phyloP scores from a whole-genome alignment of 1,284 basidiomycete genomes.

The Apiotrichum veenhuisii region DNA sequence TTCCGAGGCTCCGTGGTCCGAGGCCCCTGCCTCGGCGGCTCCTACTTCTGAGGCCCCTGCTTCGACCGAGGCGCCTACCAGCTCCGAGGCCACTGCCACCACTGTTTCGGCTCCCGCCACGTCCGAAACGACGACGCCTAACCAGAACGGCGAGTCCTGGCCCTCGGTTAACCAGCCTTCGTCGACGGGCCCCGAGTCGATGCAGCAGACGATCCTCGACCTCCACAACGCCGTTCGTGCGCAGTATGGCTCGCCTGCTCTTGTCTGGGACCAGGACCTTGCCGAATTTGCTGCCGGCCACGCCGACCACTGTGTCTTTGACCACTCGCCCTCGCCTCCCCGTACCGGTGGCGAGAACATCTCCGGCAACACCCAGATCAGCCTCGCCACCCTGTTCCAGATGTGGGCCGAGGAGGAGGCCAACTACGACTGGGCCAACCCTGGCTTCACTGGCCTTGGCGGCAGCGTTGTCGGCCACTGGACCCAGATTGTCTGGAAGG shows the following conservation, averaged over 20 bases:
- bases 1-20: constrained; percentile 13
- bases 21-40: constrained; percentile 4
- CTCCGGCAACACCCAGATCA: constrained; percentile 30
- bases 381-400: constrained; percentile 26
- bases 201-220: constrained; percentile 21
- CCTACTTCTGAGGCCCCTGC: constrained; percentile 25
- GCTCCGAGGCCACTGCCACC: constrained; percentile 7
- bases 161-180: constrained; percentile 7
- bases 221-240: constrained; percentile 41
- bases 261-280: constrained; percentile 13
- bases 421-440: constrained; percentile 26
- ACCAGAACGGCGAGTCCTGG: not conserved
- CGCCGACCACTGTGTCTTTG: constrained; percentile 3
- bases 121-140: not conserved
- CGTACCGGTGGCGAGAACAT: constrained; percentile 11
- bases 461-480: constrained; percentile 32
- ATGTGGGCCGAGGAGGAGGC: constrained; percentile 39
- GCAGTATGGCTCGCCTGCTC: constrained; percentile 19
- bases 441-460: constrained; percentile 16
- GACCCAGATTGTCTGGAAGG: constrained; percentile 47
- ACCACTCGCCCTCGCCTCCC: not conserved
- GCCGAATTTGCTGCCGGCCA: constrained; percentile 8
- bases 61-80: constrained; percentile 10
- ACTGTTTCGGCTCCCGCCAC: constrained; percentile 8
- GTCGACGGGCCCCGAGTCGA: constrained; percentile 1